These are phyloP conservation scores for Chlamydomonas sp. DNA, from an alignment of 139 green algal species.

Conservation along the genomic window DNA sequence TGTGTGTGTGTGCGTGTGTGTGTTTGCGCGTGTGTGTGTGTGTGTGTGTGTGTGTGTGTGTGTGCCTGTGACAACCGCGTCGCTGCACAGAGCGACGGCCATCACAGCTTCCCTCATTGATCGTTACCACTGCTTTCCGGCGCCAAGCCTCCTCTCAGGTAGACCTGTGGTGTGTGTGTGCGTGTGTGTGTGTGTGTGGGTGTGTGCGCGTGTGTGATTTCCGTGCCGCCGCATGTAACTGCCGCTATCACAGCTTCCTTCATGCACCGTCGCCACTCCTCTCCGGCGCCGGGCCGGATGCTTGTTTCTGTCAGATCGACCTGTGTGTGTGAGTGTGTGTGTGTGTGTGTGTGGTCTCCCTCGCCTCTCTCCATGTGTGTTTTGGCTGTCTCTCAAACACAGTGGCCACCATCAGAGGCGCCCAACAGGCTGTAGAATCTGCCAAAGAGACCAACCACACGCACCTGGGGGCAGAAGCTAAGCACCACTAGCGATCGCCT, in stretches of 20 bases:
- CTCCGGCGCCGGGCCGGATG: constrained; percentile 45
- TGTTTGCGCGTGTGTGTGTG: neutral
- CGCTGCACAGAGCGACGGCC: constrained; percentile 4
- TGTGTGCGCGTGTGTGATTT: too few species aligned
- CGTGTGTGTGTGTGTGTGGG: too few species aligned
- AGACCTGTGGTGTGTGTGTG: too few species aligned
- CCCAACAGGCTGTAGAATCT: too few species aligned
- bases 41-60: neutral
- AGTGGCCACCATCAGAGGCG: too few species aligned
- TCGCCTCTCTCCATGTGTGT: neutral
- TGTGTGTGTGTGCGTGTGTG: constrained; percentile 1
- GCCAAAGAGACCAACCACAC: too few species aligned
- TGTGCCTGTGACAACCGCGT: neutral
- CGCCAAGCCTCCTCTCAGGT: too few species aligned
- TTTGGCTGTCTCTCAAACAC: too few species aligned
- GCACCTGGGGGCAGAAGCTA: constrained; percentile 84
- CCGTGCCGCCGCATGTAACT: constrained; percentile 1
- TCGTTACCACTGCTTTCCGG: constrained; percentile 28
- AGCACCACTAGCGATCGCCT: constrained; percentile 71
- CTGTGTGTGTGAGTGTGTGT: constrained; percentile 7
- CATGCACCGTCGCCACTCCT: constrained; percentile 35
- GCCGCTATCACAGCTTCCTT: constrained; percentile 28
- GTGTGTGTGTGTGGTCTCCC: neutral
- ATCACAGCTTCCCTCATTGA: constrained; percentile 38
- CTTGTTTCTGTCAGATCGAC: constrained; percentile 56